Evolutionary conservation across 2,329 filamentous ascomycete genomes (phyloP), one percentile per base, ranked within the genome.

Genomic region (Ophiocordyceps sinensis): DNA sequence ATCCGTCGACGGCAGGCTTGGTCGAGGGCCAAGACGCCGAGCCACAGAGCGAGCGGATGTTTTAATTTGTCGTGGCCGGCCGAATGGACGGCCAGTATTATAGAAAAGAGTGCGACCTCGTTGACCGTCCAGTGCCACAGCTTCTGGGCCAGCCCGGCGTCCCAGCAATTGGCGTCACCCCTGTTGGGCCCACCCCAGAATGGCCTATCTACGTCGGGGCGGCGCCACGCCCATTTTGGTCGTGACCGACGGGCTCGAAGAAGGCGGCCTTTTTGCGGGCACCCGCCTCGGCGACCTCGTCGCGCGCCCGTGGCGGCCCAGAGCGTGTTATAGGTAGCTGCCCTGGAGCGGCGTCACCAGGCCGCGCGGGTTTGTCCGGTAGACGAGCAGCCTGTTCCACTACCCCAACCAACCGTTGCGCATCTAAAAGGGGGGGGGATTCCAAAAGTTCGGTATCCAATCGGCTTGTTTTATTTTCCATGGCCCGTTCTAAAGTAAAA

Each of bases 41-140:
- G 32, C 14, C 14, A 17, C 14, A 35, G 10, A 10, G 8, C 32
- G 32, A 35, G 32, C n/a, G 9, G 13, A 15, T 35, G 15, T 35
- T 35, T 17, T 35, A n/a, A 35, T 13, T n/a, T 13, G n/a, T 5
- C 12, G n/a, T 13, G 30, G 12, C 30, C 30, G 6, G 23, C 6
- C 19, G 19, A 19, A 19, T 26, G 9, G 23, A 26, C 23, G 9
- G 23, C 23, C 23, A n/a, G n/a, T n/a, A n/a, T n/a, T n/a, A n/a
- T n/a, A n/a, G n/a, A n/a, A n/a, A n/a, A n/a, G n/a, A n/a, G n/a
- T n/a, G n/a, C n/a, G n/a, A n/a, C n/a, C n/a, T 31, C 21, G 15
- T 36, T 36, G 11, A 14, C 12, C 21, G 62, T 65, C 60, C 62
- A 66, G 19, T 56, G 48, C 62, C 62, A 66, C 43, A 67, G 38